Base-by-base conservation (phyloP, 305 asterid genomes). In the Ajuga reptans region DNA sequence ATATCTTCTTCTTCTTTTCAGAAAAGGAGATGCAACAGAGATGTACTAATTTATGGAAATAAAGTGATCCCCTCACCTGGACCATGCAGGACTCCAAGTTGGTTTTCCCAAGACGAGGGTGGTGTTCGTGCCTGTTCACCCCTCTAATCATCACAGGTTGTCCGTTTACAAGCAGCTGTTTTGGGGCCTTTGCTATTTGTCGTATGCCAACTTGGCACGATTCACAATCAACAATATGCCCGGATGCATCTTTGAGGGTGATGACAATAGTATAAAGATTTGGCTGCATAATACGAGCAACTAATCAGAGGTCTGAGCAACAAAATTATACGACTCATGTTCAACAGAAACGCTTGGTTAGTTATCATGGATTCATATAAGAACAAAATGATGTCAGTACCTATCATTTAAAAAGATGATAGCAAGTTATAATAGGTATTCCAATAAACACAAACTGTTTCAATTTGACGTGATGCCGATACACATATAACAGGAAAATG, bases 51-150 rank as follows among this genome's bases (percentile, higher is more conserved):
- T 64, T 61, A 67, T 18, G 63, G 71, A 58, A 63, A 42, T 33
- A 24, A 67, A 52, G 41, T 37, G 77, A 55, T 51, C 14, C n/a
- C 37, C 37, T 74, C 70, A 93, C 99, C 99, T 89, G 90, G 76
- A 93, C 84, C 99, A 93, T 90, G 85, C 99, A 93, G 34, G 97
- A 69, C 75, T 93, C 99, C 80, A 90, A 75, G 82, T 89, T 93
- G 58, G 99, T 93, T 84, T 93, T 93, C 70, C 99, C 99, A 47
- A 93, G 83, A 76, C 96, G 86, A 66, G 99, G 99, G 77, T 93
- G 99, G 82, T 90, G 96, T 75, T 90, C 99, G 68, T 93, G 99
- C 83, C 97, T 83, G 81, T 93, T 93, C 78, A 93, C 99, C 18
- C 99, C 99, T 85, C 92, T 83, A 77, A 93, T 84, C 83, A 90